phyloP scores from a whole-genome alignment of 805 yeast genomes.

The Komagataella kurtzmanii region DNA sequence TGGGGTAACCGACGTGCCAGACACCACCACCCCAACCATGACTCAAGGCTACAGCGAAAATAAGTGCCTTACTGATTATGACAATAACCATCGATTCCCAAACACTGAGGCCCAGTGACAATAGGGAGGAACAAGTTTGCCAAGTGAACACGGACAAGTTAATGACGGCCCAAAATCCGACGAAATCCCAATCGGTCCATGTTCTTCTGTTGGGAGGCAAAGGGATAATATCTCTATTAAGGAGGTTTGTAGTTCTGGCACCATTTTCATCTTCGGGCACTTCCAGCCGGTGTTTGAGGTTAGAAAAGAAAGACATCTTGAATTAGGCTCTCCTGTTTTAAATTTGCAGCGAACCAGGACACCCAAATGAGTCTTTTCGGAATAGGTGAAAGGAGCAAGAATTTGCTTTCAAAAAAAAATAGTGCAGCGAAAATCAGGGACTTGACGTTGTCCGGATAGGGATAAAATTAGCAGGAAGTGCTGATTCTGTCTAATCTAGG shows the following conservation, averaged over 20 bases:
- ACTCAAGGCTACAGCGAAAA: constrained; percentile 27
- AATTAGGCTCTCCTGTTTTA: neutral
- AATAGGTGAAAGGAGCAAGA: too few relatives aligned
- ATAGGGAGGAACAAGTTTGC: constrained; percentile 29
- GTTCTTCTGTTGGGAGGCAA: constrained; percentile 29
- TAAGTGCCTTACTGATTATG: constrained; percentile 31
- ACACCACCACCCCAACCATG: constrained; percentile 35
- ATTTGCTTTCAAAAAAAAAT: too few relatives aligned
- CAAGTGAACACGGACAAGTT: constrained; percentile 12
- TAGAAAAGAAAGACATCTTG: neutral
- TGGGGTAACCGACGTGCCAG: constrained; percentile 37
- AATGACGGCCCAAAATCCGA: constrained; percentile 28
- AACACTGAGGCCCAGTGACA: constrained; percentile 29
- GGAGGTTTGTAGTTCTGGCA: neutral
- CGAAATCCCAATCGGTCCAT: constrained; percentile 29
- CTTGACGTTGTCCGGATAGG: neutral
- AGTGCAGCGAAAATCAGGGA: neutral
- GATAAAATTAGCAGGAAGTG: neutral
- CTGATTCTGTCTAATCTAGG: neutral
- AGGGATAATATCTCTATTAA: constrained; percentile 23
- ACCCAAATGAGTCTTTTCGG: neutral
- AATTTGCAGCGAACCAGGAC: neutral
- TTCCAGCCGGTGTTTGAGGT: neutral
- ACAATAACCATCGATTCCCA: constrained; percentile 30
- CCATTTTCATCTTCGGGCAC: neutral